Base-by-base conservation (phyloP, 352 stramenopile species). In the Elongisporangium undulatum region DNA sequence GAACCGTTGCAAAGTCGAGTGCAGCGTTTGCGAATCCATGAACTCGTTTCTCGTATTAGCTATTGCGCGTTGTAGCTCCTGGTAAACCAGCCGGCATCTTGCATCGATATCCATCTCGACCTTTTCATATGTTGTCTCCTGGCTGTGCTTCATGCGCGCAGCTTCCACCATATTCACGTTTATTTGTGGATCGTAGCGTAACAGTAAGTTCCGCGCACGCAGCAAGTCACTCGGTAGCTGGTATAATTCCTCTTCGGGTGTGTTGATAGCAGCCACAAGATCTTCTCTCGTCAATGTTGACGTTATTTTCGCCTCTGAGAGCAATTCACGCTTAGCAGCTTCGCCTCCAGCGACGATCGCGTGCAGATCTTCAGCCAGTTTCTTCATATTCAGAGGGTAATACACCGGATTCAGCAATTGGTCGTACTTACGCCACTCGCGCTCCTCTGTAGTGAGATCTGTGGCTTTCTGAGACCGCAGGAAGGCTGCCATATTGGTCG, bases 1-100 rank as follows among this genome's bases (percentile, higher is more conserved):
- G 59, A 97, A 98, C 7, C 87, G 82, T 74, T 98, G 94, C 16
- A 89, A 59, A 19, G 87, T 90, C 54, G 81, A 89, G 64, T 98
- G 92, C 1, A 98, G 70, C 16, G 96, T 81, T 19, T 68, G 71
- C 23, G 89, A 97, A 58, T 97, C 89, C 77, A 98, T 97, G 49
- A 84, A 95, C 52, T 91, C 78, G 58, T 94, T 94, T 10, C 73
- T 69, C 17, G 76, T 87, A 59, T 91, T 97, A 2, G 75, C 75
- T 22, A 94, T 86, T 19, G 89, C 92, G 15, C 90, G 77, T 56
- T 98, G 89, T 10, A 98, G 82, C 55, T 98, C 93, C 9, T 81
- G 70, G 49, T 96, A 91, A 16, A 98, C 77, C n/a, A 91, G 56
- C 0, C 92, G 75, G 52, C 89, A 97, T 13, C 90, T 77, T 5